Base-by-base conservation (phyloP, 2,329 filamentous ascomycete species). In the Ceratocystis variospora region DNA sequence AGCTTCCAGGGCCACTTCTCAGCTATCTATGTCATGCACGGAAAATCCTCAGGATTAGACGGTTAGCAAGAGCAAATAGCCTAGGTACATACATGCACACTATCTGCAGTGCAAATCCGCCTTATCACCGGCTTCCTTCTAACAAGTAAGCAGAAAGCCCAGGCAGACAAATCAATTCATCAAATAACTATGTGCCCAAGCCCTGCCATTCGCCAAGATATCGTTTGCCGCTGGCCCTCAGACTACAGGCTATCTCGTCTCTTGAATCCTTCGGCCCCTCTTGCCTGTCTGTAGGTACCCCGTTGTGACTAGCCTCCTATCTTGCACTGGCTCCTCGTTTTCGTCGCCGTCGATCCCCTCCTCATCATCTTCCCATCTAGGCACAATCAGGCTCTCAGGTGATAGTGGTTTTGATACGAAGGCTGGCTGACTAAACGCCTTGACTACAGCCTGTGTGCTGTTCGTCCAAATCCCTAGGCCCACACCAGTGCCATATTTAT, bases 321-420 rank as follows among this genome's bases (percentile, higher is more conserved):
- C n/a, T n/a, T 48, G n/a, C 22, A 5, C 45, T 7, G 33, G 33
- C 25, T 45, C 57, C 33, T 66, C 45, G 5, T 44, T 48, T 15
- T 57, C 25, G 1, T 19, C 19, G 41, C 45, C 64, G 17, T 65
- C 64, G 28, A 48, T 63, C 10, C 61, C 65, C 17, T 55, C 48
- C 22, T 22, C 22, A 19, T 64, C 62, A 17, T 55, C 45, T n/a
- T 66, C 59, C 61, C 46, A 63, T 31, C 17, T n/a, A n/a, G 61
- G 59, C 5, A 66, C 64, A 15, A 66, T 62, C 10, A 66, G 31
- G 59, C 59, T 28, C 44, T 44, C 64, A 10, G 53, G 53, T 4
- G 64, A 61, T 5, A 62, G 28, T 7, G 45, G 45, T 22, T n/a
- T 41, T 12, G 31, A 31, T 17, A 17, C 33, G 31, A 62, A 53